A percentile compares a stretch with the other conserved stretches of the same genome.
Conservation (phyloP, 495 filamentous ascomycete genomes). For the Aspergillus sparsus region DNA sequence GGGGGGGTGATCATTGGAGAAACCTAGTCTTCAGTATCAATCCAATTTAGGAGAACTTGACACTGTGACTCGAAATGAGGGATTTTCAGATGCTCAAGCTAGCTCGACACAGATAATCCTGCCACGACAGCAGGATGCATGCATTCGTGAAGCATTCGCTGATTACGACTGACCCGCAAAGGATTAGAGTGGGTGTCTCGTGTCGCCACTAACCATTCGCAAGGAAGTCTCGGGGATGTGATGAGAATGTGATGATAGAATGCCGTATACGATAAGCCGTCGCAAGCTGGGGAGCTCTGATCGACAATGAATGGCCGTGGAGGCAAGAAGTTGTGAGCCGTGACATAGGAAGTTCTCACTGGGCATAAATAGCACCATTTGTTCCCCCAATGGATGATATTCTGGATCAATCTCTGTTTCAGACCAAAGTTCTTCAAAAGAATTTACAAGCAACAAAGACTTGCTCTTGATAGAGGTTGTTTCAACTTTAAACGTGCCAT, state of each 20-base stretch:
- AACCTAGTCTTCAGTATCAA: conserved; percentile 39
- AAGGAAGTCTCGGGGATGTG: conserved; percentile 33
- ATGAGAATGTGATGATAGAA: conserved; percentile 36
- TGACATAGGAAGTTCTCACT: conserved; percentile 35
- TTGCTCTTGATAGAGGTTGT: conserved; percentile 26
- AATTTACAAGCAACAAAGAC: conserved; percentile 29
- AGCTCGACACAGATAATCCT: conserved; percentile 30
- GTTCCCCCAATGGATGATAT: conserved; percentile 32
- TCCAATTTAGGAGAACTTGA: conserved; percentile 31
- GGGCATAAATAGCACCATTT: conserved; percentile 51
- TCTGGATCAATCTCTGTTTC: conserved; percentile 43
- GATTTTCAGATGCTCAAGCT: conserved; percentile 43
- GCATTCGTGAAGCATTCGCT: conserved; percentile 45
- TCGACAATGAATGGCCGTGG: conserved; percentile 36
- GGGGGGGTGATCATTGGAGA: conserved; percentile 36
- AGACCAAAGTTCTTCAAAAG: conserved; percentile 33
- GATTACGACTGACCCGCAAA: conserved; percentile 38
- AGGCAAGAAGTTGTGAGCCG: conserved; percentile 22
- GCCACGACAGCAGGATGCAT: conserved; percentile 46
- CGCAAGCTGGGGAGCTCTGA: conserved; percentile 39
- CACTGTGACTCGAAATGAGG: conserved; percentile 40
- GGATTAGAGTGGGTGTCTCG: conserved; percentile 39
- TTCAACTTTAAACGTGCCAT: conserved; percentile 33
- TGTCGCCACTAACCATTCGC: conserved; percentile 46
- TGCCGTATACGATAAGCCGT: conserved; percentile 44